Conservation (phyloP, 208 protist genomes). For the Porcisia hertigi region DNA sequence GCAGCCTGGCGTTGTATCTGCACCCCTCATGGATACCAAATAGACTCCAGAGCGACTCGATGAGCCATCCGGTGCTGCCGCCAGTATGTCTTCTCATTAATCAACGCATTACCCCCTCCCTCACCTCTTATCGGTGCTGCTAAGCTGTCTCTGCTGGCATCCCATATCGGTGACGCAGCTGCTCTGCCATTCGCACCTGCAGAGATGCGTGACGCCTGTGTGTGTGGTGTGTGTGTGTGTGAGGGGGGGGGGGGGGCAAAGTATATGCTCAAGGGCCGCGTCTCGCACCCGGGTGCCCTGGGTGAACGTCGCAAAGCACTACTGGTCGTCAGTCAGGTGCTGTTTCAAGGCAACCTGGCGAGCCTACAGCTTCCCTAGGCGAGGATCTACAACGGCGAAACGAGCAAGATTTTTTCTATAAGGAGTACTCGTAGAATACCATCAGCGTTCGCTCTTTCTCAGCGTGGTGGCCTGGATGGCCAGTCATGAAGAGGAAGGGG, state of each 20-base stretch:
- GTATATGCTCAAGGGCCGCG: not conserved
- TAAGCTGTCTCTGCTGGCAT: not conserved
- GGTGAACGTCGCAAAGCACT: not conserved
- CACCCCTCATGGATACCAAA: not conserved
- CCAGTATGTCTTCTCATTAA: constrained; percentile 7
- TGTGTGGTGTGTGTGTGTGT: not conserved
- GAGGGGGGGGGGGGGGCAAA: not conserved
- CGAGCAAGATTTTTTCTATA: constrained; percentile 1
- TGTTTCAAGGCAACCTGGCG: not conserved
- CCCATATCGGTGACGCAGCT: not conserved
- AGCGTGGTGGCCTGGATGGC: not conserved
- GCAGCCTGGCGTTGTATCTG: not conserved
- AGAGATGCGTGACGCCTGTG: not conserved
- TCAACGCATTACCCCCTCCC: constrained; percentile 6
- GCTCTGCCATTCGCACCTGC: not conserved
- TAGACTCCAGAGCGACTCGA: not conserved
- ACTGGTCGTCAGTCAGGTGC: not conserved
- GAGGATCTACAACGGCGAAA: constrained; percentile 6
- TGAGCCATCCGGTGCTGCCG: not conserved
- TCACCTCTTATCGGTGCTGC: not conserved
- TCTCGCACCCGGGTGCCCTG: constrained; percentile 7
- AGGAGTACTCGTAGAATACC: constrained; percentile 14
- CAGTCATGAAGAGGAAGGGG: not conserved
- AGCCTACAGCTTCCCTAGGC: not conserved
- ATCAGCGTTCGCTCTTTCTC: constrained; percentile 10